These are phyloP conservation scores for Phytophthora sp. DNA, from an alignment of 352 stramenopile species.

Conservation along the genomic window DNA sequence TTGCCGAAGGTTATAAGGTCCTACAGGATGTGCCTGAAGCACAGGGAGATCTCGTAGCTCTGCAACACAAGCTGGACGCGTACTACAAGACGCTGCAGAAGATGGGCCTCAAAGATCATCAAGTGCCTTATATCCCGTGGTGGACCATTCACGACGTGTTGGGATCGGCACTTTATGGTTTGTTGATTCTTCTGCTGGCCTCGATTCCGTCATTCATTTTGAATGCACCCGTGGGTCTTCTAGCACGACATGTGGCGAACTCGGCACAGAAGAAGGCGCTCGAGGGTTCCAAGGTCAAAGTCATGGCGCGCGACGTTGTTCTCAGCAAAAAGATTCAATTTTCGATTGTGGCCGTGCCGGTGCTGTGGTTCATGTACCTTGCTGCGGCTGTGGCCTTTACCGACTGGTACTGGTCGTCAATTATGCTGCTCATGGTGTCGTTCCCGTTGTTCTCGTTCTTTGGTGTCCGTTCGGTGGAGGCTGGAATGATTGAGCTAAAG, in stretches of 20 bases:
- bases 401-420: slow-evolving; percentile 88
- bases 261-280: slow-evolving; percentile 85
- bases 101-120: slow-evolving; percentile 92
- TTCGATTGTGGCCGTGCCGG: slow-evolving; percentile 90
- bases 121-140: slow-evolving; percentile 89
- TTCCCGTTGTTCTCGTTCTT: slow-evolving; percentile 91
- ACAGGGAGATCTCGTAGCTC: slow-evolving; percentile 54
- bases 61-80: slow-evolving; percentile 82
- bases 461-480: slow-evolving; percentile 85
- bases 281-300: slow-evolving; percentile 91
- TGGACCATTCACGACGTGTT: slow-evolving; percentile 91
- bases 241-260: slow-evolving; percentile 80
- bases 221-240: slow-evolving; percentile 89
- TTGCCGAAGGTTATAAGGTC: slow-evolving; percentile 91
- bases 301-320: slow-evolving; percentile 89
- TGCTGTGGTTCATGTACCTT: slow-evolving; percentile 89
- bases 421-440: slow-evolving; percentile 75
- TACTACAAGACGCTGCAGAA: slow-evolving; percentile 88
- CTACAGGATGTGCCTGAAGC: slow-evolving; percentile 73
- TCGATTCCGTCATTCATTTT: slow-evolving; percentile 92
- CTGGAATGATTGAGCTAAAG: slow-evolving; percentile 89
- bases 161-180: slow-evolving; percentile 85
- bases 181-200: slow-evolving; percentile 87
- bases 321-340: slow-evolving; percentile 95
- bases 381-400: slow-evolving; percentile 81